These are phyloP conservation scores for Lachnellula arida DNA, from an alignment of 2,329 filamentous ascomycete genomes.

Conservation along the genomic window DNA sequence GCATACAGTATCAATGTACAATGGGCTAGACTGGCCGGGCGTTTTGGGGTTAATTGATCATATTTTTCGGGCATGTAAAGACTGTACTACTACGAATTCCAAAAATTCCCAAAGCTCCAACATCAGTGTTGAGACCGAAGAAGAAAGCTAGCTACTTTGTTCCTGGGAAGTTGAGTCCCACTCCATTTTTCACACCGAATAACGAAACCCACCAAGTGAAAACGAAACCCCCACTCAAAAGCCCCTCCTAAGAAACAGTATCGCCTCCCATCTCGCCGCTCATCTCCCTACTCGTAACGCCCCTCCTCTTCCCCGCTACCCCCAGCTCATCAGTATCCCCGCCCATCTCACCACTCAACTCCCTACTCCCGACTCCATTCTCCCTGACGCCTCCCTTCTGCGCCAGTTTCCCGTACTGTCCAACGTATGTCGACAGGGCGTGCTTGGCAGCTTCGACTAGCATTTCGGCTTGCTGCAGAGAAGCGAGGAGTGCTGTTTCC, in stretches of 20 bases:
- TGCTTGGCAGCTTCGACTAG: slow-evolving; percentile 38
- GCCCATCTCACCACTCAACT: slow-evolving; percentile 57
- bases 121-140: slow-evolving; percentile 12
- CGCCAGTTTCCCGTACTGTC: not conserved
- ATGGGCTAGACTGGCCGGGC: slow-evolving; percentile 1
- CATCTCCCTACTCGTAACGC: not conserved
- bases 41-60: slow-evolving; percentile 3
- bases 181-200: too few relatives aligned
- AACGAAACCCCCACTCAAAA: not conserved
- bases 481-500: not conserved
- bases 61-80: slow-evolving; percentile 3
- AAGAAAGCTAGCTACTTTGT: not conserved
- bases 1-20: not conserved
- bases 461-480: not conserved
- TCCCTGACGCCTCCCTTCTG: not conserved
- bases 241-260: not conserved
- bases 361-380: slow-evolving; percentile 36
- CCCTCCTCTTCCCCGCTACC: not conserved
- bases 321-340: slow-evolving; percentile 45
- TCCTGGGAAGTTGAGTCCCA: slow-evolving; percentile 1
- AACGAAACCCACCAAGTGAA: not conserved
- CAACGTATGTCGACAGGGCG: slow-evolving; percentile 15
- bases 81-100: slow-evolving; percentile 8
- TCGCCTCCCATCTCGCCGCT: not conserved
- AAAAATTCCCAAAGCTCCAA: not conserved